Evolutionary conservation across 352 stramenopile species (phyloP).

Genomic region (Pythium myriotylum): DNA sequence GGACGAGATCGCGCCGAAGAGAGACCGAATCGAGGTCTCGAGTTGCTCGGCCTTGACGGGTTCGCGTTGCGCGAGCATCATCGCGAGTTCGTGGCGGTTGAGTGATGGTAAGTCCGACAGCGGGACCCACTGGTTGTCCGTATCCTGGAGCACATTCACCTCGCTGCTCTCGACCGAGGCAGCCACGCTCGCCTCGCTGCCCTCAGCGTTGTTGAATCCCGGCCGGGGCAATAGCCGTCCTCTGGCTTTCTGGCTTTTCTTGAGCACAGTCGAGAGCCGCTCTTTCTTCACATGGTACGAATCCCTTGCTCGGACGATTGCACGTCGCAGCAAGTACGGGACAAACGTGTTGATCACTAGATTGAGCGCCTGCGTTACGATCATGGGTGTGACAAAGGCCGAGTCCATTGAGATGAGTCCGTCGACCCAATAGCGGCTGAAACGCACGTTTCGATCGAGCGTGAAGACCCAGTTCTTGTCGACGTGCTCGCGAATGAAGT

Average conservation of each 20-base stretch:
- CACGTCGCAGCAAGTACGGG: conserved; percentile 48
- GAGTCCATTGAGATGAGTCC: conserved; percentile 65
- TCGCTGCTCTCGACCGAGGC: neutral
- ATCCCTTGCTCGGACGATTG: conserved; percentile 48
- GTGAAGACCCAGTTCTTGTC: conserved; percentile 44
- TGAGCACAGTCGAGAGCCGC: conserved; percentile 33
- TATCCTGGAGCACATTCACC: conserved; percentile 12
- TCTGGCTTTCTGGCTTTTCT: conserved; percentile 1
- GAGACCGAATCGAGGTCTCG: conserved; percentile 35
- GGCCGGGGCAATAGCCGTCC: neutral
- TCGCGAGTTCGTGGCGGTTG: conserved; percentile 35
- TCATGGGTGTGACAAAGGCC: conserved; percentile 69
- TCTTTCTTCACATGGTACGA: conserved; percentile 62
- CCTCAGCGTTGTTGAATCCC: conserved; percentile 5
- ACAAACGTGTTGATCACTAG: conserved; percentile 73
- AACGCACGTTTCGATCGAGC: conserved; percentile 40
- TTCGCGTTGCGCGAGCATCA: conserved; percentile 42
- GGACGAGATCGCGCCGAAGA: conserved; percentile 44
- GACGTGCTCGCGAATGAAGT: conserved; percentile 41
- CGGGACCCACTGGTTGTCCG: conserved; percentile 34
- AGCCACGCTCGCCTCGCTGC: neutral
- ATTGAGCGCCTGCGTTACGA: conserved; percentile 71
- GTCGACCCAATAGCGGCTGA: conserved; percentile 64
- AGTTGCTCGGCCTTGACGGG: conserved; percentile 40
- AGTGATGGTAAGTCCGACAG: conserved; percentile 27